phyloP scores from a whole-genome alignment of 768 basidiomycete genomes.

The Podaxis sp. region DNA sequence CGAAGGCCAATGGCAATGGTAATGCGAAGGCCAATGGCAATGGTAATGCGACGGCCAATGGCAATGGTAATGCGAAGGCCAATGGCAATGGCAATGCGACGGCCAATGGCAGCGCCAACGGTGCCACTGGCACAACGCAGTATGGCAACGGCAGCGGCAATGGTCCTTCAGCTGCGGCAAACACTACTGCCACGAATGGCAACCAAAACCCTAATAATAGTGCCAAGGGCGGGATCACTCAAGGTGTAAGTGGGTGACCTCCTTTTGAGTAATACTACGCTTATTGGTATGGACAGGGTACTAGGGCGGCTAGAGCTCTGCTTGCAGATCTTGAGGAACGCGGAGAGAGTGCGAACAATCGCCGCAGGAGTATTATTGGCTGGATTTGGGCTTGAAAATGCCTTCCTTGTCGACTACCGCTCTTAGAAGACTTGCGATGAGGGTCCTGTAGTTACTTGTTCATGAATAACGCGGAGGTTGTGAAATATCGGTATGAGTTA shows the following conservation, averaged over 20 bases:
- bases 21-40: too few species aligned
- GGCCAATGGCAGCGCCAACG: conserved; percentile 2
- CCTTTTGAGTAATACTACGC: not conserved
- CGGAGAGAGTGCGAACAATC: conserved; percentile 18
- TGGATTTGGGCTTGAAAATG: conserved; percentile 27
- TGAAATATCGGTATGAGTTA: not conserved
- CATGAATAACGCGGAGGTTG: not conserved
- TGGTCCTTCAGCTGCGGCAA: not conserved
- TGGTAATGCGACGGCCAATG: not conserved
- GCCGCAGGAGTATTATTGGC: conserved; percentile 21
- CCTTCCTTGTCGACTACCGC: not conserved
- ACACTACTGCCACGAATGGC: not conserved
- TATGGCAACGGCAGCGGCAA: not conserved
- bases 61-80: too few species aligned
- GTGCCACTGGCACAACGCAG: not conserved
- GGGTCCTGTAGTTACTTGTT: not conserved
- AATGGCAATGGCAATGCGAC: conserved; percentile 12
- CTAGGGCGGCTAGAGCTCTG: conserved; percentile 34
- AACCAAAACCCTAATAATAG: not conserved
- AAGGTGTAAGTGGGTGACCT: conserved; percentile 11
- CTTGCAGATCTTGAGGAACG: conserved; percentile 24
- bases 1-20: too few species aligned
- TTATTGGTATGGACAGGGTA: conserved; percentile 24
- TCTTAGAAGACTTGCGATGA: not conserved
- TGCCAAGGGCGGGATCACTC: not conserved